These are phyloP conservation scores for Crataegus laevigata DNA, from an alignment of 306 rosid genomes.

Conservation along the genomic window DNA sequence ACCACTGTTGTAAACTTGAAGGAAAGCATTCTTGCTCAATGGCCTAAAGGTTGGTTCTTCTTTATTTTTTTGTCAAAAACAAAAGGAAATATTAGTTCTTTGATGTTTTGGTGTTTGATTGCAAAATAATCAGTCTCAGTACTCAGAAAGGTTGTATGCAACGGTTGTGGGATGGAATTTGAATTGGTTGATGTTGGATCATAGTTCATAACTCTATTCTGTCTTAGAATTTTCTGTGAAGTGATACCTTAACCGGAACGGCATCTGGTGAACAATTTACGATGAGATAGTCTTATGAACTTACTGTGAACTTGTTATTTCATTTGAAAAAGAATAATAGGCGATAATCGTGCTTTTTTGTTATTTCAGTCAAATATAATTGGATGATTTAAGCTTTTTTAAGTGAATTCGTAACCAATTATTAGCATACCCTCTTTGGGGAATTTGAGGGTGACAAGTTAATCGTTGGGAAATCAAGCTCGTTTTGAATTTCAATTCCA, in stretches of 20 bases:
- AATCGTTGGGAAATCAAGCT: background rate
- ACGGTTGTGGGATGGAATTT: background rate
- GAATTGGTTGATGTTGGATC: background rate
- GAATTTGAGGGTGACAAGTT: background rate
- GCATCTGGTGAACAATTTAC: background rate
- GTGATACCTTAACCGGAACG: background rate
- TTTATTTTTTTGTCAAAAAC: background rate
- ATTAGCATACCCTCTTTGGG: background rate
- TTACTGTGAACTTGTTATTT: background rate
- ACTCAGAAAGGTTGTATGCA: background rate
- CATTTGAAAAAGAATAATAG: background rate
- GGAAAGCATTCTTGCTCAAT: constrained; percentile 72
- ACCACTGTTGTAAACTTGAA: constrained; percentile 67
- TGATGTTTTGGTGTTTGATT: background rate
- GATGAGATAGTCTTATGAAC: background rate
- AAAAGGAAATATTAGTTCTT: background rate
- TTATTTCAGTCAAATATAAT: background rate
- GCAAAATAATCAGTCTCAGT: background rate
- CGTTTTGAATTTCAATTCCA: background rate
- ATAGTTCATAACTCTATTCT: background rate
- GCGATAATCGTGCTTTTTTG: background rate
- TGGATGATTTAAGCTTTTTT: background rate
- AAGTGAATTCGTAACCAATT: background rate
- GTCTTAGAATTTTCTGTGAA: background rate
- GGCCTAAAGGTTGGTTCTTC: constrained; percentile 77